These are phyloP conservation scores for Fomitiporia mediterranea DNA, from an alignment of 1,284 basidiomycete species.

Conservation along the genomic window DNA sequence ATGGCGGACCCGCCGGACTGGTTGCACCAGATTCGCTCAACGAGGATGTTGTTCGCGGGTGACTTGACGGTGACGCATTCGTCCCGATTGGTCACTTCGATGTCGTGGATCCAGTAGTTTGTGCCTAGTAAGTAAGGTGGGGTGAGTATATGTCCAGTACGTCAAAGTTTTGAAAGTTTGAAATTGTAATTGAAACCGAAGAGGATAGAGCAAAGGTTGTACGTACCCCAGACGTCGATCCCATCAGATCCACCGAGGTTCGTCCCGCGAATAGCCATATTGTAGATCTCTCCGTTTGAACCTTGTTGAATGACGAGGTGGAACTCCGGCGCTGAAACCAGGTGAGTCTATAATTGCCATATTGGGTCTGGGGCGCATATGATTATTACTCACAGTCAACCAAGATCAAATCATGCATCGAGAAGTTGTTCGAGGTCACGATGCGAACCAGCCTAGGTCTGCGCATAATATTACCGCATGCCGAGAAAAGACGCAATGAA, in stretches of 20 bases:
- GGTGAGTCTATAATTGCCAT: not conserved
- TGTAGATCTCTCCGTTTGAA: conserved; percentile 34
- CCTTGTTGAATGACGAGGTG: conserved; percentile 33
- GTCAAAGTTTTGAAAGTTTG: not conserved
- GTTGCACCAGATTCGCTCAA: conserved; percentile 38
- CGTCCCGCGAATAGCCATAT: conserved; percentile 33
- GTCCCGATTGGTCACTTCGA: conserved; percentile 36
- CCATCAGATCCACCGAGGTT: conserved; percentile 35
- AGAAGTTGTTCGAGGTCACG: conserved; percentile 31
- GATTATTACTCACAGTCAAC: conserved; percentile 29
- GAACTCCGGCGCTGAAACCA: conserved; percentile 32
- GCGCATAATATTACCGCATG: not conserved
- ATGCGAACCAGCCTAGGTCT: conserved; percentile 34
- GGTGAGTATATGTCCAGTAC: not conserved
- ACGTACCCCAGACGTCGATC: conserved; percentile 31
- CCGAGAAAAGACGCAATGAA: no score
- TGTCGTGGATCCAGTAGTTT: conserved; percentile 35
- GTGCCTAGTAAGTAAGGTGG: conserved; percentile 8
- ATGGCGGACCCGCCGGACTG: conserved; percentile 33
- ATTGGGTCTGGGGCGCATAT: no score
- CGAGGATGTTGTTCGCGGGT: conserved; percentile 31
- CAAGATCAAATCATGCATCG: conserved; percentile 35
- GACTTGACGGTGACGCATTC: conserved; percentile 36
- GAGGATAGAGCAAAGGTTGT: not conserved
- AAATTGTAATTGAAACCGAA: not conserved